Percentiles rank a stretch among this genome's conserved stretches.
Conservation (phyloP, 805 yeast species). For the Wickerhamiella shivajii region DNA sequence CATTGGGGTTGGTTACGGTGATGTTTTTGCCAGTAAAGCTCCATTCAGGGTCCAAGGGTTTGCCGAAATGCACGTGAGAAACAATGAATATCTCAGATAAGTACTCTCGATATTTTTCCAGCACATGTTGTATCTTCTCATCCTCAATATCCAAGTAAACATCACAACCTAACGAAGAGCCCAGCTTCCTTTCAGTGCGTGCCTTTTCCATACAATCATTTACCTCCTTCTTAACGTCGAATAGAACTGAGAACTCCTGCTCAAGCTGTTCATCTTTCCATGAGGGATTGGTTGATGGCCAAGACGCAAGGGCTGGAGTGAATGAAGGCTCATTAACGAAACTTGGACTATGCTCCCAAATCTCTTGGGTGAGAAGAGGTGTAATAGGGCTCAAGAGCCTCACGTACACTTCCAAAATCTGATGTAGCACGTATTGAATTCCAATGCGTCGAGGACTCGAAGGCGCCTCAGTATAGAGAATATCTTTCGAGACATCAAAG, state of each 20-base stretch:
- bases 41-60: constrained; percentile 19
- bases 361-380: constrained; percentile 79
- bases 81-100: constrained; percentile 47
- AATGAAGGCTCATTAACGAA: constrained; percentile 18
- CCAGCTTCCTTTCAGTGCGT: constrained; percentile 33
- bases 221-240: constrained; percentile 35
- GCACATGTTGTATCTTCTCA: constrained; percentile 8
- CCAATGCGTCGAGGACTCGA: constrained; percentile 38
- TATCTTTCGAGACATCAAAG: constrained; percentile 76
- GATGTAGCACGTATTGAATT: constrained; percentile 48
- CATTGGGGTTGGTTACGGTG: constrained; percentile 32
- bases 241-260: constrained; percentile 30
- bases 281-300: constrained; percentile 27
- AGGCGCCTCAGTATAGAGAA: constrained; percentile 54
- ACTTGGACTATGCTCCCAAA: constrained; percentile 48
- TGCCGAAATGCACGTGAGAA: constrained; percentile 37
- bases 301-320: constrained; percentile 37
- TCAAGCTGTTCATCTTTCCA: constrained; percentile 28
- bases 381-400: constrained; percentile 63
- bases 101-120: constrained; percentile 27
- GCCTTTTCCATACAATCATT: constrained; percentile 42
- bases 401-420: constrained; percentile 44
- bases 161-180: constrained; percentile 43
- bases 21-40: constrained; percentile 23
- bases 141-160: constrained; percentile 26